These are phyloP conservation scores for Mortierella sp. DNA, from an alignment of 371 early-diverging fungal species.

Conservation along the genomic window DNA sequence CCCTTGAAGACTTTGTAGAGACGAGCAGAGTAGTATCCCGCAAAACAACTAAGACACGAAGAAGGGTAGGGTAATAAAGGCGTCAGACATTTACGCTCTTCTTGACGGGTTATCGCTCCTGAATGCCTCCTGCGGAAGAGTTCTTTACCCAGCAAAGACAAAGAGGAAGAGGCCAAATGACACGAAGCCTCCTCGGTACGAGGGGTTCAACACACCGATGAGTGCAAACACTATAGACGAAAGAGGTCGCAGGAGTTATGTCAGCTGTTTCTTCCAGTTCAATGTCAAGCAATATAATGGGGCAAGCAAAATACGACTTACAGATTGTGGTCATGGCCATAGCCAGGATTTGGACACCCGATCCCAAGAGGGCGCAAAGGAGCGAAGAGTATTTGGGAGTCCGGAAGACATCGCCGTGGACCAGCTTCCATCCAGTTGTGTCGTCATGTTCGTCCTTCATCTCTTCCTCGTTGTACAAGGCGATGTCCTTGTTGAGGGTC, in stretches of 20 bases:
- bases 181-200: constrained; percentile 79
- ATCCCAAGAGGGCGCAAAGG: constrained; percentile 78
- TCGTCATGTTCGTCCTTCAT: constrained; percentile 87
- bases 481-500: constrained; percentile 87
- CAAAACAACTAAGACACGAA: too few species aligned
- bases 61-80: too few species aligned
- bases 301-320: background rate
- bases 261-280: background rate
- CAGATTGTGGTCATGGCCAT: constrained; percentile 58
- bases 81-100: too few species aligned
- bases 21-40: constrained; percentile 84
- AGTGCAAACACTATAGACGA: constrained; percentile 77
- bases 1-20: constrained; percentile 86
- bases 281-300: too few species aligned
- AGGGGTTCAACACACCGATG: constrained; percentile 87
- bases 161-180: constrained; percentile 80
- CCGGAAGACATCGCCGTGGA: constrained; percentile 90
- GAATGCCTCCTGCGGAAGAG: too few species aligned
- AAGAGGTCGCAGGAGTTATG: background rate
- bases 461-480: constrained; percentile 80
- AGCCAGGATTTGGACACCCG: constrained; percentile 80
- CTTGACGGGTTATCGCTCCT: too few species aligned
- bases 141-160: constrained; percentile 78
- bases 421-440: constrained; percentile 91
- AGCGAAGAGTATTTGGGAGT: constrained; percentile 70